Conservation (phyloP, 305 asterid genomes). For the Fraxinus xanthoxyloides region DNA sequence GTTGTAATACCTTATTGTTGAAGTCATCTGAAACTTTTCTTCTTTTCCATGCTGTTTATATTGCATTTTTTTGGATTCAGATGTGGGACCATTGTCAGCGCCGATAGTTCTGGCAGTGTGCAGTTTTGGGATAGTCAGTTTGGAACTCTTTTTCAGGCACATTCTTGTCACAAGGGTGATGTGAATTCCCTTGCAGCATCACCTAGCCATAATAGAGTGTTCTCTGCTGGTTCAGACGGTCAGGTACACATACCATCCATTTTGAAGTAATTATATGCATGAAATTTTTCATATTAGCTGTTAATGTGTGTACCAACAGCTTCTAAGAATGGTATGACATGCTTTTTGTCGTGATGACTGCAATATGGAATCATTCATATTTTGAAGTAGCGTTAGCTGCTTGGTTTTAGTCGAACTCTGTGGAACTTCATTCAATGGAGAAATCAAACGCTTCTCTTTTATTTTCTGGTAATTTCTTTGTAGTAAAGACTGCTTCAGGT, state of each 20-base stretch:
- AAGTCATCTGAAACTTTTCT: neutral
- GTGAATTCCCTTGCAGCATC: slow-evolving; percentile 86
- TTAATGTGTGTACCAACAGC: neutral
- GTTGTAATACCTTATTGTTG: neutral
- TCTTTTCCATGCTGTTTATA: neutral
- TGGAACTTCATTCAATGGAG: neutral
- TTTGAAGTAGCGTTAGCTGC: neutral
- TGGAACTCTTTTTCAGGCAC: slow-evolving; percentile 86
- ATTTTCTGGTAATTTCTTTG: neutral
- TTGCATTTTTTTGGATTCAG: slow-evolving; percentile 43
- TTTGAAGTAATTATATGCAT: neutral
- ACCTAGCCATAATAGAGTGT: slow-evolving; percentile 81
- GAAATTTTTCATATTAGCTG: neutral
- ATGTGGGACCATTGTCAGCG: slow-evolving; percentile 88
- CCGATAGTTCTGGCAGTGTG: slow-evolving; percentile 87
- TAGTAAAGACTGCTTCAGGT: neutral
- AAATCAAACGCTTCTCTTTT: neutral
- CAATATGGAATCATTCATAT: neutral
- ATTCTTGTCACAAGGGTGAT: slow-evolving; percentile 89
- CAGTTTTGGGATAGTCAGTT: slow-evolving; percentile 88
- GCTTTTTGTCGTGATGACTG: neutral
- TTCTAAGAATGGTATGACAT: neutral
- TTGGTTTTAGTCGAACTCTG: neutral
- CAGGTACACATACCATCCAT: slow-evolving; percentile 53
- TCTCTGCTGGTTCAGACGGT: slow-evolving; percentile 96